Evolutionary conservation across 164 flowering plant species (phyloP).

Genomic region (Piper betle): DNA sequence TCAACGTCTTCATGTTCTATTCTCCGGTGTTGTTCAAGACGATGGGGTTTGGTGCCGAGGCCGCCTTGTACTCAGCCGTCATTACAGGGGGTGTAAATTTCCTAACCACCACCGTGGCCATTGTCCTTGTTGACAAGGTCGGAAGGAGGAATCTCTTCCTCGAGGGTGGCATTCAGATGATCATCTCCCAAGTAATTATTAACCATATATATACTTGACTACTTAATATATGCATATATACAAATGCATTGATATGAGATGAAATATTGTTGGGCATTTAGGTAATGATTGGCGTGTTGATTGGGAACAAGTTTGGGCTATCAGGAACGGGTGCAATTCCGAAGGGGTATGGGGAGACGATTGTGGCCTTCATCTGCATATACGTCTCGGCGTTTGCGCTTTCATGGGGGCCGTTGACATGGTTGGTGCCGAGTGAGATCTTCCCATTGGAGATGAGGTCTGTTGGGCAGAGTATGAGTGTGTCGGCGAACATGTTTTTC

Average conservation of each 20-base stretch:
- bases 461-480: constrained; percentile 14
- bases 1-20: too few species aligned
- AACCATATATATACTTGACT: too few species aligned
- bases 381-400: constrained; percentile 17
- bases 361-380: constrained; percentile 11
- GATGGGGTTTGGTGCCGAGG: constrained; percentile 13
- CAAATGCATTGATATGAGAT: too few species aligned
- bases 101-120: constrained; percentile 14
- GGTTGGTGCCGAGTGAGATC: constrained; percentile 6
- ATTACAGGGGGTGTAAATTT: constrained; percentile 12
- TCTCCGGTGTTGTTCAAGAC: constrained; percentile 8
- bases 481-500: too few species aligned
- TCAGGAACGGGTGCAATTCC: constrained; percentile 10
- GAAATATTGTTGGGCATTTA: too few species aligned
- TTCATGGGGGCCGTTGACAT: constrained; percentile 20
- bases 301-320: constrained; percentile 12
- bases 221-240: too few species aligned
- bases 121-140: constrained; percentile 8
- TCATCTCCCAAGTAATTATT: constrained; percentile 9
- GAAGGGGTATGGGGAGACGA: constrained; percentile 4
- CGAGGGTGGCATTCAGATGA: constrained; percentile 15
- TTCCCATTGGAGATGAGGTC: constrained; percentile 14
- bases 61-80: constrained; percentile 17
- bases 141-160: constrained; percentile 17
- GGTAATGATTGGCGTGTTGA: constrained; percentile 3